Evolutionary conservation across 2,329 filamentous ascomycete genomes (phyloP).

Genomic region (Colletotrichum navitas): DNA sequence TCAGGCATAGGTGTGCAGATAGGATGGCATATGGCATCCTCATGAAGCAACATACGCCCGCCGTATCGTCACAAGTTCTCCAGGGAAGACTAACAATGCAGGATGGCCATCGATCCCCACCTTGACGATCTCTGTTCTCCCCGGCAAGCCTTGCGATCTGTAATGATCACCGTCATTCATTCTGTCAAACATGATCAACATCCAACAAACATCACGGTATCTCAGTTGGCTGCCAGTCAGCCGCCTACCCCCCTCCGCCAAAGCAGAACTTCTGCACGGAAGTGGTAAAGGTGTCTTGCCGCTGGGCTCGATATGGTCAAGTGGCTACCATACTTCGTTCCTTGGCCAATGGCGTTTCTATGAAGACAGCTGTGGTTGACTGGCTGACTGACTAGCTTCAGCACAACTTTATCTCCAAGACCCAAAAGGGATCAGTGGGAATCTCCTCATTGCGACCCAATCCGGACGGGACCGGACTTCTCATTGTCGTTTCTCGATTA

Average conservation of each 20-base stretch:
- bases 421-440: slow-evolving; percentile 2
- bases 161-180: slow-evolving; percentile 5
- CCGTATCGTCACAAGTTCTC: slow-evolving; percentile 21
- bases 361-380: slow-evolving; percentile 16
- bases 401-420: neutral
- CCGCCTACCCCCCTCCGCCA: neutral
- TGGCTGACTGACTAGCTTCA: slow-evolving; percentile 3
- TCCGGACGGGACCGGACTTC: slow-evolving; percentile 30
- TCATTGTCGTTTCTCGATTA: slow-evolving; percentile 24
- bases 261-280: slow-evolving; percentile 27
- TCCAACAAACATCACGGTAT: slow-evolving; percentile 1
- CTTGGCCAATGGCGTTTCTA: slow-evolving; percentile 15
- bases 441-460: neutral
- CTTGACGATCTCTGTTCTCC: neutral
- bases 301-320: slow-evolving; percentile 21
- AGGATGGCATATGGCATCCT: slow-evolving; percentile 1
- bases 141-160: slow-evolving; percentile 17
- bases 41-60: slow-evolving; percentile 22
- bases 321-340: slow-evolving; percentile 17
- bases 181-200: slow-evolving; percentile 33
- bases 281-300: slow-evolving; percentile 23
- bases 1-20: slow-evolving; percentile 3
- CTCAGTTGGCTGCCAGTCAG: slow-evolving; percentile 4
- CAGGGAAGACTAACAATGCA: neutral
- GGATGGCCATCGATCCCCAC: slow-evolving; percentile 18